A percentile compares a stretch with the other conserved stretches of the same genome.
These are phyloP conservation scores for Drechslerella coelobrocha DNA, from an alignment of 2,329 filamentous ascomycete species.

Conservation along the genomic window DNA sequence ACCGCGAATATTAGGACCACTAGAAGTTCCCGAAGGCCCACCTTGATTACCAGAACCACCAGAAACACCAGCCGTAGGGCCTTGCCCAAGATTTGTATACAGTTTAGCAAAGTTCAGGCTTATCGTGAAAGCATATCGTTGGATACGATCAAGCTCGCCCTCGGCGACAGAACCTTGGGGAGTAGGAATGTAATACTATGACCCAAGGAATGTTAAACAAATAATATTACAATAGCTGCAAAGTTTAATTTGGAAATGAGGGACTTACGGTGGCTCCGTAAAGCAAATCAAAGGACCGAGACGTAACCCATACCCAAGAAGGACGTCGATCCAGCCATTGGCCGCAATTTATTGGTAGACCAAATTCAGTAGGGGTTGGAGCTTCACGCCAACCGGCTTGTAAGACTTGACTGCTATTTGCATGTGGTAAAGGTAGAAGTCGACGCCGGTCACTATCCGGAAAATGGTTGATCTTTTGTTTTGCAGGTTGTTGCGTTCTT, in stretches of 20 bases:
- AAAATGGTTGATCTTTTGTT: background rate
- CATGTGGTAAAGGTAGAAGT: background rate
- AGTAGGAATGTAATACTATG: no score
- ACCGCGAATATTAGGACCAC: background rate
- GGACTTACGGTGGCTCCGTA: background rate
- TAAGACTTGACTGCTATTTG: background rate
- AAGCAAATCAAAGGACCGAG: background rate
- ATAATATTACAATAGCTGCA: no score
- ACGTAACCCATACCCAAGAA: background rate
- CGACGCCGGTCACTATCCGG: background rate
- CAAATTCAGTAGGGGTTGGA: background rate
- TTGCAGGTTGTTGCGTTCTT: no score
- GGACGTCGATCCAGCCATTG: background rate
- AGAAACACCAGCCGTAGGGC: no score
- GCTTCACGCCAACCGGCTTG: background rate
- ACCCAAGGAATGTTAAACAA: no score
- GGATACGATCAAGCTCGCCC: no score
- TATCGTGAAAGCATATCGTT: no score
- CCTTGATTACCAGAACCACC: no score
- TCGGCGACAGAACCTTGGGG: no score
- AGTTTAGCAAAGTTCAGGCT: no score
- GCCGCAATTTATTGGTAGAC: background rate
- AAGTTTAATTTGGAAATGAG: no score
- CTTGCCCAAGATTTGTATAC: no score
- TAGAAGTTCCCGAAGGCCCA: background rate